These are phyloP conservation scores for Umbelopsis vinacea DNA, from an alignment of 192 early-diverging fungal genomes.

Conservation along the genomic window DNA sequence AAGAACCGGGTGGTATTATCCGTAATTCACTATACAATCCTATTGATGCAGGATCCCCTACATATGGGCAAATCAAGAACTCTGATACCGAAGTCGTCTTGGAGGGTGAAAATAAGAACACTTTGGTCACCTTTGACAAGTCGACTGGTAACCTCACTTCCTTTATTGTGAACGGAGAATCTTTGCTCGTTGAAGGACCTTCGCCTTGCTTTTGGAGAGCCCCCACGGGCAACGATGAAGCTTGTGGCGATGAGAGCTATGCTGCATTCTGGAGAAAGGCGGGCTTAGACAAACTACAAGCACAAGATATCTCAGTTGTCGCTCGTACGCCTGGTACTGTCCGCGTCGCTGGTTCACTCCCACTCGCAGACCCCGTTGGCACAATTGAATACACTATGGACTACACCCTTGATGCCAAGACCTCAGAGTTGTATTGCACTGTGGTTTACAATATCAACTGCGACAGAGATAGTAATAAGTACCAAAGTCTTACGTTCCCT, in stretches of 20 bases:
- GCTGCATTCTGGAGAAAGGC: constrained; percentile 4
- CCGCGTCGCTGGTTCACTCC: not conserved
- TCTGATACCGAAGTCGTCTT: not conserved
- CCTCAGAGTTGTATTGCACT: not conserved
- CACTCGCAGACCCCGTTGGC: not conserved
- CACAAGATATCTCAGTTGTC: not conserved
- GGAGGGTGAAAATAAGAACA: not conserved
- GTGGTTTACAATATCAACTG: not conserved
- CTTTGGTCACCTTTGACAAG: not conserved
- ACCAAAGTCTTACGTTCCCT: not conserved
- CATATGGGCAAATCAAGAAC: not conserved
- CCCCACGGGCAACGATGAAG: constrained; percentile 20
- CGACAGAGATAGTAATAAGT: constrained; percentile 2
- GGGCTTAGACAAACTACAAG: not conserved
- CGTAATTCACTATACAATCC: not conserved
- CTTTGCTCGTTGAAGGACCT: not conserved
- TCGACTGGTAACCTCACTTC: constrained; percentile 2
- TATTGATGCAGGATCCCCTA: not conserved
- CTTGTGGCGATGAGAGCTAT: not conserved
- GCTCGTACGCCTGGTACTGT: not conserved
- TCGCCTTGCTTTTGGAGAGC: constrained; percentile 23
- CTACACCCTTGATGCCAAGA: not conserved
- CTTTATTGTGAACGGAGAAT: not conserved
- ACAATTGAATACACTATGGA: not conserved
- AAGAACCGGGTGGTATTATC: not conserved